A percentile compares a stretch with the other conserved stretches of the same genome.
Conservation (phyloP, 805 yeast genomes). For the Metschnikowia similis region DNA sequence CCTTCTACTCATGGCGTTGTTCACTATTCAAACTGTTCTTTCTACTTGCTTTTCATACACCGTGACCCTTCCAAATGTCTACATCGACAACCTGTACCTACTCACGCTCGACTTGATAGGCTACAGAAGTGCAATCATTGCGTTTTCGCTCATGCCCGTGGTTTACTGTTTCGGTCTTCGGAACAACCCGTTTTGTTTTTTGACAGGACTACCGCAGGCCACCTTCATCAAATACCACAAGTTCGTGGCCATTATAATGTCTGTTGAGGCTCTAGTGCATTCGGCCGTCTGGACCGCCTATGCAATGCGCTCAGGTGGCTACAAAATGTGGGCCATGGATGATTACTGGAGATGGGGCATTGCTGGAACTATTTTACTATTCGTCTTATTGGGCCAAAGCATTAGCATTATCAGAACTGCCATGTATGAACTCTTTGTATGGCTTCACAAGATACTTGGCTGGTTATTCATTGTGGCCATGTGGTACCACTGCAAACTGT, state of each 20-base stretch:
- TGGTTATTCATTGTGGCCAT: conserved; percentile 18
- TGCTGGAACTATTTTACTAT: conserved; percentile 13
- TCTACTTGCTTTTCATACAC: conserved; percentile 16
- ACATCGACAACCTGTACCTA: conserved; percentile 11
- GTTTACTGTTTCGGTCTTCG: conserved; percentile 17
- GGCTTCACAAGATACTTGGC: conserved; percentile 14
- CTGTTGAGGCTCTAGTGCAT: conserved; percentile 15
- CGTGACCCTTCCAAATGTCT: conserved; percentile 15
- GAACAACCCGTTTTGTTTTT: conserved; percentile 15
- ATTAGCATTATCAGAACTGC: conserved; percentile 8
- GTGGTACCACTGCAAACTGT: conserved; percentile 16
- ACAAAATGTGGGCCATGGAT: conserved; percentile 13
- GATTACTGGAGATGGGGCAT: conserved; percentile 18
- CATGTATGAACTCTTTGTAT: conserved; percentile 15
- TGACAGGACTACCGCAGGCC: conserved; percentile 16
- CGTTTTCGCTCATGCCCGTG: conserved; percentile 18
- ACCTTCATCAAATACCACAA: conserved; percentile 15
- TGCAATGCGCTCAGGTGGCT: conserved; percentile 13
- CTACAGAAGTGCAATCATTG: conserved; percentile 16
- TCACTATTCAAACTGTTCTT: conserved; percentile 10
- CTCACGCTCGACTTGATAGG: conserved; percentile 18
- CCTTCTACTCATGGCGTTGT: conserved; percentile 8
- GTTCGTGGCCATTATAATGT: conserved; percentile 13
- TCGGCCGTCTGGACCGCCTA: conserved; percentile 17
- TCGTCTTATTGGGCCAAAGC: conserved; percentile 16